Evolutionary conservation across 441 rosid genomes (phyloP), one percentile per base, ranked within the genome.

Genomic region (Gossypium schwendimanii): DNA sequence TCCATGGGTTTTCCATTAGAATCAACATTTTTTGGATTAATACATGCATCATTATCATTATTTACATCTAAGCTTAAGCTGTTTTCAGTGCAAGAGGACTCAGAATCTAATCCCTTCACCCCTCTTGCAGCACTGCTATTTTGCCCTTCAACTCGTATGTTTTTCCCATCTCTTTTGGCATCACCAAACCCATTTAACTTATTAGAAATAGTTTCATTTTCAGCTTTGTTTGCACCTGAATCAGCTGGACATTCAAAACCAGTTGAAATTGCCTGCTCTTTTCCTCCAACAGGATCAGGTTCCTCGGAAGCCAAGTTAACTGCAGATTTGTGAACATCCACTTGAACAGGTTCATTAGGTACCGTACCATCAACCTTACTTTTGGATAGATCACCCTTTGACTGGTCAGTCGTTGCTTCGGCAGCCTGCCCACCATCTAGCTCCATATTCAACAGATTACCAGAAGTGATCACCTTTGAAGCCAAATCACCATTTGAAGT

Each of bases 41-140:
- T 76, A 79, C 65, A 79, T 53, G 73, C 73, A 78, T 79, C 86
- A 72, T 76, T 74, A 73, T 81, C 89, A 76, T 82, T 84, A 82
- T 81, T 88, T 79, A 78, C 84, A 81, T 85, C 90, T 75, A 87
- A 75, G 76, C 79, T 78, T 78, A 81, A 70, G 75, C 80, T 84
- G 69, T 84, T 87, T 68, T 77, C 88, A 44, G 90, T 84, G 79
- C 87, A 84, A 75, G 96, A 91, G 72, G 92, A 87, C 75, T 85
- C 92, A 20, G 87, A 86, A 79, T 90, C 91, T 77, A 88, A 81
- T 70, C 80, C 83, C 81, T 85, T 87, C 55, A 76, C 63, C 70
- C 80, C 84, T 57, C 76, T 71, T 71, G 77, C 81, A 45, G 75
- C 82, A 69, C 80, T 80, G 69, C 72, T 76, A 63, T 71, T 81